Evolutionary conservation across 768 basidiomycete species (phyloP), one percentile per base, ranked within the genome.

Genomic region (Boletus speciosus): DNA sequence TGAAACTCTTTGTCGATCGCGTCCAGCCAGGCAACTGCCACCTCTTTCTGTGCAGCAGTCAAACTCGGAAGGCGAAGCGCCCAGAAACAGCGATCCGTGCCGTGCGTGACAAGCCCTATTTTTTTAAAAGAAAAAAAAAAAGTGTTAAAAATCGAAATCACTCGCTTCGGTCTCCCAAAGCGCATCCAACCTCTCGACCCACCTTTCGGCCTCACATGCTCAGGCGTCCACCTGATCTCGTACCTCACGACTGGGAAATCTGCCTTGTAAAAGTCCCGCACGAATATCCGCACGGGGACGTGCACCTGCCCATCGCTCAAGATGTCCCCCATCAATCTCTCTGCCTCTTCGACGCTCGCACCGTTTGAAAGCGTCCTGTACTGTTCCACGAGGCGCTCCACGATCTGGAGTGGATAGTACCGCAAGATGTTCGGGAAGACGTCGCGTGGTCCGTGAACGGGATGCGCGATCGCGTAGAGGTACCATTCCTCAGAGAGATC

Each of bases 401-500:
- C 78, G 35, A 84, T 67, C 10, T 76, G 72, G 14, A 54, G 64
- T 2, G 81, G 77, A 65, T 83, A 88, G 63, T 86, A 90, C 51
- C 87, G 69, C 61, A 76, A 68, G 45, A 90, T 61, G 59, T 86
- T 87, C 9, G 74, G 73, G 27, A 77, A 63, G 10, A 89, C 73
- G 57, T 90, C 88, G 23, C 58, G 58, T 21, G 75, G 69, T 9
- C 73, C 68, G 11, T 65, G 48, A 45, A 88, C 78, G 0, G 82
- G 80, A 64, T 88, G 81, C 5, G 86, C 81, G 59, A 89, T 83
- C 14, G 85, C 80, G 60, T 89, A 90, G 47, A 89, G 76, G 65
- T 82, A 87, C 87, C 88, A 90, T 66, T 90, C 88, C 60, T 90
- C 86, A 15, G 73, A 76, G 47, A 88, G 74, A 51, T 88, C 84